Percentiles rank a stretch among this genome's conserved stretches.
Conservation (phyloP, 495 filamentous ascomycete genomes). For the Glonium stellatum region DNA sequence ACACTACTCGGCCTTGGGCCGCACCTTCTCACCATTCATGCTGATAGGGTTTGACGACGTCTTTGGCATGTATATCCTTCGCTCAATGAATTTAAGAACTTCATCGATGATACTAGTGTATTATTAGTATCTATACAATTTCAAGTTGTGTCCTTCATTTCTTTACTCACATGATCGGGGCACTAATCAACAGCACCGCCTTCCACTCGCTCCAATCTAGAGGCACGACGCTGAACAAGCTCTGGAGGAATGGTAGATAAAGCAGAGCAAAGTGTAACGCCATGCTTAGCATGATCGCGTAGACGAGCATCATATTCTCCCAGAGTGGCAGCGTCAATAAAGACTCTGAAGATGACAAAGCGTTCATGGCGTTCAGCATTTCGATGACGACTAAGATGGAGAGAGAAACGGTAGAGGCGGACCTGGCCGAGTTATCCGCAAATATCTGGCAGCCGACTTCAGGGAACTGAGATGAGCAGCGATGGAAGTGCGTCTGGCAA, state of each 20-base stretch:
- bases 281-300: slow-evolving; percentile 94
- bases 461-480: slow-evolving; percentile 77
- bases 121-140: not conserved
- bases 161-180: slow-evolving; percentile 81
- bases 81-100: slow-evolving; percentile 73
- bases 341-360: slow-evolving; percentile 88
- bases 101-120: slow-evolving; percentile 74
- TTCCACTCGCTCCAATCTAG: slow-evolving; percentile 88
- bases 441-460: slow-evolving; percentile 96
- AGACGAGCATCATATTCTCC: slow-evolving; percentile 96
- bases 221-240: slow-evolving; percentile 84
- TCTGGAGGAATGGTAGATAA: slow-evolving; percentile 85
- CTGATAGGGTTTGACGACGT: slow-evolving; percentile 4
- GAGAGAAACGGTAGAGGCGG: slow-evolving; percentile 91
- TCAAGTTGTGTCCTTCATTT: not conserved
- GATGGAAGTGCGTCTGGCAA: slow-evolving; percentile 76
- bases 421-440: slow-evolving; percentile 75
- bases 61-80: slow-evolving; percentile 44
- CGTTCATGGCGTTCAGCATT: slow-evolving; percentile 99
- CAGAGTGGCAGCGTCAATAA: slow-evolving; percentile 87
- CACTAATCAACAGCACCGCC: slow-evolving; percentile 81
- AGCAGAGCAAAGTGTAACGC: slow-evolving; percentile 87
- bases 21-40: slow-evolving; percentile 17
- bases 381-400: slow-evolving; percentile 94
- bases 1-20: slow-evolving; percentile 20